Evolutionary conservation across 805 yeast genomes (phyloP).

Genomic region (Metschnikowia hibisci): DNA sequence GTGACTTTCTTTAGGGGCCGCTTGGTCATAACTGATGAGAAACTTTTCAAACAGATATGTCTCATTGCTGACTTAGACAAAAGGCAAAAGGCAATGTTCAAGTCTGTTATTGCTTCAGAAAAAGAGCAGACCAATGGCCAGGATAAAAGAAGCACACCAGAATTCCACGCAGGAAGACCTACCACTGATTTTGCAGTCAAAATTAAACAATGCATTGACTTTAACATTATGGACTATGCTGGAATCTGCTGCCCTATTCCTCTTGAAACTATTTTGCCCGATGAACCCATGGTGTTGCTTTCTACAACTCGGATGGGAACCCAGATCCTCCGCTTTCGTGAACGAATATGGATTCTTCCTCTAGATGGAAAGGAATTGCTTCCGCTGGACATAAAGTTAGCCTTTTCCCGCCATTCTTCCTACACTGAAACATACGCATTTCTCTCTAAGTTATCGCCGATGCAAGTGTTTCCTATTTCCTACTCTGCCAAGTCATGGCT

Average conservation of each 20-base stretch:
- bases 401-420: slow-evolving; percentile 48
- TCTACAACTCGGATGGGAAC: slow-evolving; percentile 20
- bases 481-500: slow-evolving; percentile 32
- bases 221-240: slow-evolving; percentile 32
- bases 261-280: slow-evolving; percentile 14
- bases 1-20: slow-evolving; percentile 21
- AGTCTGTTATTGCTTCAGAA: neutral
- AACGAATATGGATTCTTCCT: slow-evolving; percentile 28
- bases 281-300: slow-evolving; percentile 16
- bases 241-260: slow-evolving; percentile 27
- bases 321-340: slow-evolving; percentile 22
- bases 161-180: slow-evolving; percentile 8
- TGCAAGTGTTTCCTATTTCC: slow-evolving; percentile 43
- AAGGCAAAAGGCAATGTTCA: slow-evolving; percentile 3
- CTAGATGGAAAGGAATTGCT: slow-evolving; percentile 25
- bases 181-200: slow-evolving; percentile 17
- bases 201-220: slow-evolving; percentile 36
- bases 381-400: slow-evolving; percentile 32
- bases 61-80: slow-evolving; percentile 10
- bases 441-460: slow-evolving; percentile 33
- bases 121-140: neutral
- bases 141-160: neutral
- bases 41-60: neutral
- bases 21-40: slow-evolving; percentile 2
- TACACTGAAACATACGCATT: slow-evolving; percentile 37